Percentiles rank a stretch among this genome's conserved stretches.
Conservation (phyloP, 2,329 filamentous ascomycete genomes). For the Aspergillus tanneri region DNA sequence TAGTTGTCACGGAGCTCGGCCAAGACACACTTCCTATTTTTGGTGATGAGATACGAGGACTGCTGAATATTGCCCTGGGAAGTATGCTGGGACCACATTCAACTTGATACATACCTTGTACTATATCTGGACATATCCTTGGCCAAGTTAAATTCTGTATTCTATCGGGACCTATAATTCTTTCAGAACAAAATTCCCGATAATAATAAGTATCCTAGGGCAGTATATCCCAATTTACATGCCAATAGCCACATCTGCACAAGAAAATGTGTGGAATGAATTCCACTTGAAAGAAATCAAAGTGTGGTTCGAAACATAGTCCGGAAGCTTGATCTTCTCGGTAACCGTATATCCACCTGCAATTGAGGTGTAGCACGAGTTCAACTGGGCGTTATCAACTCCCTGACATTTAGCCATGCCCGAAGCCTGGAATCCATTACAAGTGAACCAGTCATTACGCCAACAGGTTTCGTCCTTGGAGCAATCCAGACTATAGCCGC, state of each 20-base stretch:
- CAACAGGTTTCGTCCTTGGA: slow-evolving; percentile 45
- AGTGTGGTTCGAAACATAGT: slow-evolving; percentile 52
- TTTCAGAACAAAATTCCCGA: no score
- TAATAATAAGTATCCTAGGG: background rate
- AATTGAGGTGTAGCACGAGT: slow-evolving; percentile 54
- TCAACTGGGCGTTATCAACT: slow-evolving; percentile 46
- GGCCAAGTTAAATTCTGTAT: background rate
- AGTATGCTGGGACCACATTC: background rate
- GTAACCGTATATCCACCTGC: slow-evolving; percentile 55
- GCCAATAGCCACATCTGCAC: slow-evolving; percentile 53
- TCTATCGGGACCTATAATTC: no score
- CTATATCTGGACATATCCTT: background rate
- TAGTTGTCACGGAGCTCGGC: slow-evolving; percentile 6
- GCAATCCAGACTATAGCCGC: slow-evolving; percentile 53
- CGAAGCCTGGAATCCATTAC: slow-evolving; percentile 28
- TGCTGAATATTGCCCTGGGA: slow-evolving; percentile 2
- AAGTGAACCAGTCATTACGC: slow-evolving; percentile 58
- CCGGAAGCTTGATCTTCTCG: slow-evolving; percentile 53
- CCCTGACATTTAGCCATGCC: slow-evolving; percentile 37
- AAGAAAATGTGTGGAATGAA: slow-evolving; percentile 55
- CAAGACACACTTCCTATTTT: background rate
- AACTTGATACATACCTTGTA: background rate
- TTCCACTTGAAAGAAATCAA: slow-evolving; percentile 57
- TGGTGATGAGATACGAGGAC: slow-evolving; percentile 2
- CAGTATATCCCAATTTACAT: background rate